These are phyloP conservation scores for Cryoendolithus antarcticus DNA, from an alignment of 2,329 filamentous ascomycete species.

Conservation along the genomic window DNA sequence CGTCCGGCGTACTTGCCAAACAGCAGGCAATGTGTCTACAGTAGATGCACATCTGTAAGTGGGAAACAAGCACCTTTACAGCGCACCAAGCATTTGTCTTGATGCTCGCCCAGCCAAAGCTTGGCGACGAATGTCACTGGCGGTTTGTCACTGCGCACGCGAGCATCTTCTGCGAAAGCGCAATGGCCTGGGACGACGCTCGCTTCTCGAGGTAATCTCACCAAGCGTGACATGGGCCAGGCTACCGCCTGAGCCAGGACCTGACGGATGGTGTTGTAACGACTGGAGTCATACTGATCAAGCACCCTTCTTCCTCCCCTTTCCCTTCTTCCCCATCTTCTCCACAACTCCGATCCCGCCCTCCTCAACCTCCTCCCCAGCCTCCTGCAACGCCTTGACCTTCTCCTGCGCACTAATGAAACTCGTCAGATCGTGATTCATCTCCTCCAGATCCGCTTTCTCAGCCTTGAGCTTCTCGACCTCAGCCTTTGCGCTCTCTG, in stretches of 20 bases:
- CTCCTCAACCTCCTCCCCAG: slow-evolving; percentile 61
- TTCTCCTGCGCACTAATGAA: slow-evolving; percentile 79
- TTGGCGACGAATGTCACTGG: too few species aligned
- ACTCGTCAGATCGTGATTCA: slow-evolving; percentile 77
- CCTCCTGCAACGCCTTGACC: slow-evolving; percentile 48
- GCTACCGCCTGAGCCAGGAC: too few species aligned
- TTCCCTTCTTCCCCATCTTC: slow-evolving; percentile 43
- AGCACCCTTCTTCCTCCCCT: slow-evolving; percentile 28
- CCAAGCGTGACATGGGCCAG: too few species aligned
- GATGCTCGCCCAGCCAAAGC: too few species aligned
- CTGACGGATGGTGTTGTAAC: neutral
- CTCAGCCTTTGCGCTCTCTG: slow-evolving; percentile 42
- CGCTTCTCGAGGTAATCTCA: too few species aligned
- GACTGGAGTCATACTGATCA: neutral
- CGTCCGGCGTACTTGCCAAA: too few species aligned
- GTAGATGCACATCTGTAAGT: too few species aligned
- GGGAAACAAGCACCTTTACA: too few species aligned
- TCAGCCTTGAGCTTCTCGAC: slow-evolving; percentile 32
- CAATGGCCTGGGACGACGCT: too few species aligned
- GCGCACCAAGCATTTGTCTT: too few species aligned
- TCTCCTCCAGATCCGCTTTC: slow-evolving; percentile 65
- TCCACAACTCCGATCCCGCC: slow-evolving; percentile 48
- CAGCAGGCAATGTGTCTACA: too few species aligned
- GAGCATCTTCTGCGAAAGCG: neutral
- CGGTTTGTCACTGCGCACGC: too few species aligned